A percentile compares a stretch with the other conserved stretches of the same genome.
These are phyloP conservation scores for Silene conica DNA, from an alignment of 148 eudicot species.

Conservation along the genomic window DNA sequence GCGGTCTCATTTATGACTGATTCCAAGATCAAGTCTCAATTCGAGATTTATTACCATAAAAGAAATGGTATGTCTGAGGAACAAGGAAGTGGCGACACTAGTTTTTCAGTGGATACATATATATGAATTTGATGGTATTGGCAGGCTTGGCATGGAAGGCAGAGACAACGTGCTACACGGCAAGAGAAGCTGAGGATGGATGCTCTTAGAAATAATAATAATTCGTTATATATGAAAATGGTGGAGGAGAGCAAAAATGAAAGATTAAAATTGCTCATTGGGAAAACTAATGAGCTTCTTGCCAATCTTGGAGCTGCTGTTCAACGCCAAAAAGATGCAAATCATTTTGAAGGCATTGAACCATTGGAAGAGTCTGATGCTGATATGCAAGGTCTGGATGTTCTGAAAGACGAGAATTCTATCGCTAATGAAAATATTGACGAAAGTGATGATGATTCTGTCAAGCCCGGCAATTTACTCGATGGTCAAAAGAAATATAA, in stretches of 20 bases:
- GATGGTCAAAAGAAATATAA: conserved; percentile 97
- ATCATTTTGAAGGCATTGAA: conserved; percentile 65
- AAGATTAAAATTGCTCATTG: conserved; percentile 86
- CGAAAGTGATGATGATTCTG: conserved; percentile 41
- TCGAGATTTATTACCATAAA: background rate
- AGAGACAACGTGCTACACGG: conserved; percentile 87
- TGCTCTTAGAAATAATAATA: conserved; percentile 81
- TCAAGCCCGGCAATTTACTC: conserved; percentile 68
- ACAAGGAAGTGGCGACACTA: background rate
- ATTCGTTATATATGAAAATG: conserved; percentile 95
- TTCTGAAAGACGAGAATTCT: conserved; percentile 40
- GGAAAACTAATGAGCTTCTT: conserved; percentile 93
- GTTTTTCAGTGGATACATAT: conserved; percentile 6
- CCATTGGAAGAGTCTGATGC: conserved; percentile 53
- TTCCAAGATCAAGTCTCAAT: background rate
- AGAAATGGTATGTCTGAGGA: background rate
- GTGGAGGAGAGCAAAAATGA: conserved; percentile 99
- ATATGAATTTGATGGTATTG: conserved; percentile 4
- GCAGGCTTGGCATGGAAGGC: conserved; percentile 98
- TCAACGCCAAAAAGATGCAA: conserved; percentile 96
- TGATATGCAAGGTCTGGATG: conserved; percentile 40
- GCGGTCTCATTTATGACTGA: background rate
- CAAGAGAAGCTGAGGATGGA: conserved; percentile 86
- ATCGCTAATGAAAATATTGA: conserved; percentile 62
- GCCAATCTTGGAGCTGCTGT: conserved; percentile 97